Base-by-base conservation (phyloP, 352 stramenopile genomes). In the Plasmopara muralis region DNA sequence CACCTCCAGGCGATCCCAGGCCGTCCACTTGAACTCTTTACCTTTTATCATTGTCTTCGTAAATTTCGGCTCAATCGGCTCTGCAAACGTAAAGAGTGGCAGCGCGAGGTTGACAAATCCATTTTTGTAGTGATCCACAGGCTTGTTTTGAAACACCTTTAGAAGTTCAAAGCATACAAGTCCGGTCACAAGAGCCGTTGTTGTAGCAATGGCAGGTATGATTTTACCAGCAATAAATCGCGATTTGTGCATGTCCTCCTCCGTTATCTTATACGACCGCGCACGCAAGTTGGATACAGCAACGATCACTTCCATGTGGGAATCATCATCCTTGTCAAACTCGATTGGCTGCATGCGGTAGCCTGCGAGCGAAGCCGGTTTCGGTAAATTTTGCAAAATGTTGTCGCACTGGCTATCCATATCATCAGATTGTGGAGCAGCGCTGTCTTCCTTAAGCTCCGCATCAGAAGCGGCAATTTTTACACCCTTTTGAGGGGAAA, bases 211-310 rank as follows among this genome's bases (percentile, higher is more conserved):
- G 13, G 97, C 97, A 9, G 97, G 97, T 56, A 99, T 99, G 66
- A 99, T 99, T 65, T 98, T 98, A 46, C 97, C 97, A n/a, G 97
- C 97, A 74, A 99, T 99, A 30, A 97, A 96, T 46, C 97, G 95
- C 29, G 95, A 98, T 48, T 97, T 93, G 74, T 99, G 95, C 66
- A 98, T 96, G 62, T 99, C 95, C 41, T 83, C 95, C 49, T 98
- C 97, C 13, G 87, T 89, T 52, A 99, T 99, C 41, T 88, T 92
- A 77, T 99, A 99, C 64, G 97, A 98, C 16, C 96, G 84, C 6
- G 95, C 96, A 13, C 97, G 92, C 33, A 99, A 64, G 68, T 99
- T 99, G 13, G 91, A 98, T 15, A 94, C 97, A 30, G 95, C 87
- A 12, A 97, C 95, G 12, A 99, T 96, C 49, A 99, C 93, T 31